Percentiles rank a stretch among this genome's conserved stretches.
Conservation (phyloP, 2,329 filamentous ascomycete genomes). For the Dactylellina cionopaga region DNA sequence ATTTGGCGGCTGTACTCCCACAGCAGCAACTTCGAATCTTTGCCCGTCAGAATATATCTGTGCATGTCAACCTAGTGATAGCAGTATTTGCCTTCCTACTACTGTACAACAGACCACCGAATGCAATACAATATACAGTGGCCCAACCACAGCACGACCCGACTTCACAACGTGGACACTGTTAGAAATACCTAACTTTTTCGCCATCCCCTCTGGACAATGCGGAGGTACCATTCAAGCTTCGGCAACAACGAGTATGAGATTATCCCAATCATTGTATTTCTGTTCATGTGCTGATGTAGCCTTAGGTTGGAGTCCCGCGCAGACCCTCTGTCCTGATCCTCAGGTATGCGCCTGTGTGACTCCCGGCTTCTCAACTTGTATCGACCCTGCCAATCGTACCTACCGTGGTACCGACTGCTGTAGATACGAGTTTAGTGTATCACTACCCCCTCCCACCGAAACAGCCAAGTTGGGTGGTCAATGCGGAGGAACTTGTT, state of each 20-base stretch:
- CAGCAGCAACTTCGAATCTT: constrained; percentile 8
- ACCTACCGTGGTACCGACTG: constrained; percentile 2
- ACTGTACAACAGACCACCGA: neutral
- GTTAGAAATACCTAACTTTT: neutral
- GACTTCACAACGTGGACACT: neutral
- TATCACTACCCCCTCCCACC: constrained; percentile 2
- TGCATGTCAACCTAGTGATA: constrained; percentile 14
- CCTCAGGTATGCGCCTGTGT: constrained; percentile 14
- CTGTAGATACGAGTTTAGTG: neutral
- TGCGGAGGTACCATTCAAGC: constrained; percentile 22
- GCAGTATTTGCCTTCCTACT: constrained; percentile 41
- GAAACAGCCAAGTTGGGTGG: constrained; percentile 14
- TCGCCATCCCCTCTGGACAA: constrained; percentile 24
- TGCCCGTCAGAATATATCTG: constrained; percentile 20
- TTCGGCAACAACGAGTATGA: constrained; percentile 9
- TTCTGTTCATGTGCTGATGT: no score
- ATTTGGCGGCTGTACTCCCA: neutral
- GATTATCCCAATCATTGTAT: neutral
- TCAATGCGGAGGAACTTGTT: constrained; percentile 34
- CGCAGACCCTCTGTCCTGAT: constrained; percentile 4
- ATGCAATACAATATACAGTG: constrained; percentile 2
- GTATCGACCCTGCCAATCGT: neutral
- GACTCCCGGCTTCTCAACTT: neutral
- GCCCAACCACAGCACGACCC: neutral
- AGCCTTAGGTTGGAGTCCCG: constrained; percentile 3